Evolutionary conservation across 148 eudicot genomes (phyloP).

Genomic region (Suaeda aralocaspica): DNA sequence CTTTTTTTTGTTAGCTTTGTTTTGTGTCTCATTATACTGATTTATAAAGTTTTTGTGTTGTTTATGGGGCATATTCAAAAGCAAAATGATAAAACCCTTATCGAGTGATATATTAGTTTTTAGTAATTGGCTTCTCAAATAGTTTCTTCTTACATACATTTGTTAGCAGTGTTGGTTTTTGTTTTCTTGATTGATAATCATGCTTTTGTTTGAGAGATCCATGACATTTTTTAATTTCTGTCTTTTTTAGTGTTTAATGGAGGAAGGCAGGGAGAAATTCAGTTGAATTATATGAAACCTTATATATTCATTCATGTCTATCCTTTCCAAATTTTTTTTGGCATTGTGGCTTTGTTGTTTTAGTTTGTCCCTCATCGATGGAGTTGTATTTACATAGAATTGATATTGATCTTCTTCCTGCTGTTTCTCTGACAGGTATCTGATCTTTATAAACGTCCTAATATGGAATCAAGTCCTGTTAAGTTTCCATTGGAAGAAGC

Average conservation of each 20-base stretch:
- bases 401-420: background rate
- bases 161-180: no score
- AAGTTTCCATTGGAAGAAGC: constrained; percentile 61
- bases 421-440: constrained; percentile 50
- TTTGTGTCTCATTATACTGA: background rate
- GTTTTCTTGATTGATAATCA: no score
- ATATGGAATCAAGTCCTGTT: constrained; percentile 66
- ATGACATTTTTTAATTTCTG: background rate
- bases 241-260: background rate
- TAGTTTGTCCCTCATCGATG: background rate
- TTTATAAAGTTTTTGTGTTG: background rate
- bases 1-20: background rate
- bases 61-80: background rate
- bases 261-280: no score
- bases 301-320: no score
- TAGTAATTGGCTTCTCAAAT: background rate
- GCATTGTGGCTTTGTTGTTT: no score
- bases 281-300: no score
- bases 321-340: no score
- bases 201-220: background rate
- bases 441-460: constrained; percentile 79
- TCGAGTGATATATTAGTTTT: no score
- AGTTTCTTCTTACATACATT: background rate
- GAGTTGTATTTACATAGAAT: no score
- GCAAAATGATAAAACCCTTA: no score